A percentile compares a stretch with the other conserved stretches of the same genome.
phyloP scores from a whole-genome alignment of 2,329 filamentous ascomycete species.

The Nemania serpens region DNA sequence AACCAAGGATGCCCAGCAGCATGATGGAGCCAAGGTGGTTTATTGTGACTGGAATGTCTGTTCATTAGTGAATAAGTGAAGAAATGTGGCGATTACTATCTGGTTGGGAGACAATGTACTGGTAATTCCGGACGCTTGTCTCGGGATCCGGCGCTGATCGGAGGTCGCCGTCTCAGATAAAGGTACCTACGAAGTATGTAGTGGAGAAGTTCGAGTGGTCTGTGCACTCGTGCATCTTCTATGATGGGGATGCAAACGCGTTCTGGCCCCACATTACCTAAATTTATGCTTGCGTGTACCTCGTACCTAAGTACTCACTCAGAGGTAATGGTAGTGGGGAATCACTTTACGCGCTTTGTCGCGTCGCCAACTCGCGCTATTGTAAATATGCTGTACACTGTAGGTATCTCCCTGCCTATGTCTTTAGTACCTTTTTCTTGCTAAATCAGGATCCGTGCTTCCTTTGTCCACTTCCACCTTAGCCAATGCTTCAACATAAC shows the following conservation, averaged over 20 bases:
- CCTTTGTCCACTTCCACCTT: conserved; percentile 16
- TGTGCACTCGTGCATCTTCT: not conserved
- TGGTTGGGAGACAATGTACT: not conserved
- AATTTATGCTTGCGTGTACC: no score
- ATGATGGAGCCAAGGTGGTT: conserved; percentile 17
- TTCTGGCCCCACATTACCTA: not conserved
- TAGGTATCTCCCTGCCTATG: not conserved
- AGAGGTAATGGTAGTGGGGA: conserved; percentile 7
- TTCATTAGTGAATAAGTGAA: not conserved
- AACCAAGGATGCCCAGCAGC: conserved; percentile 12
- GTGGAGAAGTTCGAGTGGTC: not conserved
- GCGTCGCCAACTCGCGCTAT: conserved; percentile 33
- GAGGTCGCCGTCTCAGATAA: not conserved
- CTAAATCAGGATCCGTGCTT: conserved; percentile 9
- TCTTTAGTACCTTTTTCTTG: no score
- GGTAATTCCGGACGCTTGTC: not conserved
- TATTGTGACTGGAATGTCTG: not conserved
- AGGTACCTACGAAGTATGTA: not conserved
- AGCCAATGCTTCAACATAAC: conserved; percentile 10
- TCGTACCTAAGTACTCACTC: no score
- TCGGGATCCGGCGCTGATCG: conserved; percentile 9
- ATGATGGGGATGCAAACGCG: not conserved
- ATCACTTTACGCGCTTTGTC: conserved; percentile 39
- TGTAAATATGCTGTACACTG: no score
- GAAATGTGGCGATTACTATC: conserved; percentile 24